phyloP scores from a whole-genome alignment of 2,329 filamentous ascomycete genomes.

The Exserohilum turcica region DNA sequence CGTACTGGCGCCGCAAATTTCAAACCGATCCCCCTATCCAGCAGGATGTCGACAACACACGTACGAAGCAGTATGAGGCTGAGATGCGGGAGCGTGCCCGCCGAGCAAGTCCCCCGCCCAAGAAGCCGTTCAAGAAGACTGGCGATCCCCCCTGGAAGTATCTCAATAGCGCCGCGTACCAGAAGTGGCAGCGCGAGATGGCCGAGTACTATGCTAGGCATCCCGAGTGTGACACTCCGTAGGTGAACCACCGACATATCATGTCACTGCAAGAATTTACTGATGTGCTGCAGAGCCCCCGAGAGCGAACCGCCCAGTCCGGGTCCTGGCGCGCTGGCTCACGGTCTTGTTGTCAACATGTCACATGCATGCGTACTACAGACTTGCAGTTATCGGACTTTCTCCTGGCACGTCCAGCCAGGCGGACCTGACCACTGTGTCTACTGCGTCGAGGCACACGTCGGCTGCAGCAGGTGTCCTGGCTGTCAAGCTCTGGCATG shows the following conservation, averaged over 20 bases:
- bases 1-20: not conserved
- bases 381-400: slow-evolving; percentile 2
- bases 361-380: slow-evolving; percentile 11
- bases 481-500: slow-evolving; percentile 22
- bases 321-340: not conserved
- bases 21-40: not conserved
- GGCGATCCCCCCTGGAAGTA: slow-evolving; percentile 8
- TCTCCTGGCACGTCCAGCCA: slow-evolving; percentile 3
- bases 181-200: slow-evolving; percentile 7
- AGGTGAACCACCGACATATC: not conserved
- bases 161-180: slow-evolving; percentile 5
- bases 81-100: slow-evolving; percentile 1
- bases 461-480: slow-evolving; percentile 11
- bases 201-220: slow-evolving; percentile 5
- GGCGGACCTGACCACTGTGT: slow-evolving; percentile 14
- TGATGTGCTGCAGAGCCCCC: not conserved
- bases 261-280: not conserved
- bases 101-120: slow-evolving; percentile 7
- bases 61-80: not conserved
- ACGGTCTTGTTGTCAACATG: slow-evolving; percentile 17
- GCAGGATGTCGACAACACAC: not conserved
- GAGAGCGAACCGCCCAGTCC: not conserved
- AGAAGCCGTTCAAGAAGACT: slow-evolving; percentile 7
- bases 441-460: slow-evolving; percentile 10
- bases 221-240: slow-evolving; percentile 7